These are phyloP conservation scores for Macrophomina pseudophaseolina DNA, from an alignment of 2,329 filamentous ascomycete genomes.

Conservation along the genomic window DNA sequence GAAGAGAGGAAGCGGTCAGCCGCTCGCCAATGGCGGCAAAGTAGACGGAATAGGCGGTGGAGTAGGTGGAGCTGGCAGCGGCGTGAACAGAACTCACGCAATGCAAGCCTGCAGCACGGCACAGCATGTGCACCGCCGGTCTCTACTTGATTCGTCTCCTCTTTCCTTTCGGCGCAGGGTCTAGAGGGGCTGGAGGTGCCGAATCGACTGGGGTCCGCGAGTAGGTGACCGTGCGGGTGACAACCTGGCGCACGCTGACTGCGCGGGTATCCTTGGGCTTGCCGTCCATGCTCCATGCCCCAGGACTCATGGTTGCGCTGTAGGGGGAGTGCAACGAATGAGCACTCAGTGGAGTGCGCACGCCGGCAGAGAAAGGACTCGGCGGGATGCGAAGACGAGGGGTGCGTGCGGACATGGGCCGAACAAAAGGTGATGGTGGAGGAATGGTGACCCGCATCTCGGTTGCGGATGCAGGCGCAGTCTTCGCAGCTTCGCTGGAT, in stretches of 20 bases:
- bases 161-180: slow-evolving; percentile 90
- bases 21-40: slow-evolving; percentile 24
- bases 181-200: slow-evolving; percentile 64
- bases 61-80: slow-evolving; percentile 19
- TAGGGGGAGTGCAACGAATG: slow-evolving; percentile 71
- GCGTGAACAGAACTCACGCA: slow-evolving; percentile 5
- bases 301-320: slow-evolving; percentile 73
- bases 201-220: slow-evolving; percentile 60
- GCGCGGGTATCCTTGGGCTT: slow-evolving; percentile 57
- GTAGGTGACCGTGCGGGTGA: slow-evolving; percentile 93
- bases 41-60: slow-evolving; percentile 8
- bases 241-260: slow-evolving; percentile 80
- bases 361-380: slow-evolving; percentile 69
- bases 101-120: slow-evolving; percentile 13
- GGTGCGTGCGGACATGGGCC: slow-evolving; percentile 63
- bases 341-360: slow-evolving; percentile 68
- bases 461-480: slow-evolving; percentile 18
- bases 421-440: slow-evolving; percentile 67
- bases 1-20: slow-evolving; percentile 7
- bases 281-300: slow-evolving; percentile 77
- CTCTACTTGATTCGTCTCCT: slow-evolving; percentile 72
- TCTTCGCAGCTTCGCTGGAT: neutral
- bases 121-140: neutral
- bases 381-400: slow-evolving; percentile 75
- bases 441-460: slow-evolving; percentile 57